phyloP scores from a whole-genome alignment of 352 stramenopile genomes.

The Phytophthora citricola region DNA sequence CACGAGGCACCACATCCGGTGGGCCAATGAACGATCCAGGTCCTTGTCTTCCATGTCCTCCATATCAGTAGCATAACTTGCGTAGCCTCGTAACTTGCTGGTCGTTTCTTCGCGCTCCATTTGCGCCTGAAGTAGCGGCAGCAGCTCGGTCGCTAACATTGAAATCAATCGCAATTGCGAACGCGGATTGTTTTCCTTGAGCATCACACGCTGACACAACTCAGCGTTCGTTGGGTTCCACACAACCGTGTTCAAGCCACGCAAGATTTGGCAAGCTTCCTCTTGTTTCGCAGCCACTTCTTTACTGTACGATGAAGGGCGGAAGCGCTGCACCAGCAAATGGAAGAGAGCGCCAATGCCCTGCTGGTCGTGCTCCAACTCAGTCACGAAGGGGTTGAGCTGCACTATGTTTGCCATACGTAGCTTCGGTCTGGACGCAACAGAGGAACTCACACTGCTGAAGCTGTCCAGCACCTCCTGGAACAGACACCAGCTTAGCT shows the following conservation, averaged over 20 bases:
- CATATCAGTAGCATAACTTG: conserved; percentile 11
- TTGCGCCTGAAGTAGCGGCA: conserved; percentile 48
- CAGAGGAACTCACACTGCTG: conserved; percentile 5
- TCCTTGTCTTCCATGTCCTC: conserved; percentile 14
- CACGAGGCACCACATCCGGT: conserved; percentile 69
- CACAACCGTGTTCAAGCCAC: conserved; percentile 53
- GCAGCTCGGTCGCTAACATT: conserved; percentile 56
- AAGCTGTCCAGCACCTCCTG: conserved; percentile 67
- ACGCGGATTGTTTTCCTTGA: conserved; percentile 18
- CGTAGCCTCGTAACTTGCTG: conserved; percentile 50
- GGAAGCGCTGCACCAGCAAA: conserved; percentile 62
- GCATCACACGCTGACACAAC: conserved; percentile 59
- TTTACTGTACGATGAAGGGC: conserved; percentile 25
- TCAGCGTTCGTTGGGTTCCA: conserved; percentile 62
- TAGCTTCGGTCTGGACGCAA: conserved; percentile 35
- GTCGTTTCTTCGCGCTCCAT: conserved; percentile 47
- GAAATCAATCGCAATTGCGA: conserved; percentile 41
- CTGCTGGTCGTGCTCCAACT: conserved; percentile 61
- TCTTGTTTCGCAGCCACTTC: conserved; percentile 36
- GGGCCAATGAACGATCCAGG: conserved; percentile 46
- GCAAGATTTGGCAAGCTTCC: conserved; percentile 53
- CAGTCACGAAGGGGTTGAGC: conserved; percentile 48
- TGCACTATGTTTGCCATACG: conserved; percentile 45
- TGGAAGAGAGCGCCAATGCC: conserved; percentile 60
- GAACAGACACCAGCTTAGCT: conserved; percentile 72